These are phyloP conservation scores for Cytospora schulzeri DNA, from an alignment of 2,329 filamentous ascomycete species.

Conservation along the genomic window DNA sequence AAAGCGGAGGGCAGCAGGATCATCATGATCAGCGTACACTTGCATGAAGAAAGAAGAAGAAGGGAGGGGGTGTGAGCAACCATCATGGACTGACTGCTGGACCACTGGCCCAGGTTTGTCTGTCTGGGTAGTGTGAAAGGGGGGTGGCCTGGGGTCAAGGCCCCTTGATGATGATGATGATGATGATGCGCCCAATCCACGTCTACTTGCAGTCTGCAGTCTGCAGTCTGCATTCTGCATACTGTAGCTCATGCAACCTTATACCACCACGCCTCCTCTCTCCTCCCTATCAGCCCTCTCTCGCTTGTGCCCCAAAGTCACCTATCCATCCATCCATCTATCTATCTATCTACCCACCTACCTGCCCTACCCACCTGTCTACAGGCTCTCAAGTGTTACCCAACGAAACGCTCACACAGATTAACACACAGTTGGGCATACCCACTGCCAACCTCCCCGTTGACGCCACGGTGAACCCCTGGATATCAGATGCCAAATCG, in stretches of 20 bases:
- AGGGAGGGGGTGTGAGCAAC: background rate
- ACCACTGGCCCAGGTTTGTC: background rate
- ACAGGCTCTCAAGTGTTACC: conserved; percentile 9
- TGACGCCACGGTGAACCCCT: conserved; percentile 59
- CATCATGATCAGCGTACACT: conserved; percentile 1
- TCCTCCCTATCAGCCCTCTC: conserved; percentile 8
- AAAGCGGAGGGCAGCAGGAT: conserved; percentile 10
- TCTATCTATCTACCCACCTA: conserved; percentile 3
- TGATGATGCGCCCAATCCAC: background rate
- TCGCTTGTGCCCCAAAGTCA: background rate
- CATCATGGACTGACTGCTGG: background rate
- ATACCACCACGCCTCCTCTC: conserved; percentile 12
- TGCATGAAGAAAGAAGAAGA: conserved; percentile 16
- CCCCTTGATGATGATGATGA: too few relatives aligned
- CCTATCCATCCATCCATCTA: background rate
- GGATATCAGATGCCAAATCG: conserved; percentile 65
- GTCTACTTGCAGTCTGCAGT: conserved; percentile 3
- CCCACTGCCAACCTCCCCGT: conserved; percentile 92
- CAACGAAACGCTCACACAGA: conserved; percentile 14
- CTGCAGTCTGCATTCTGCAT: conserved; percentile 9
- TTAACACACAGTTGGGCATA: conserved; percentile 73
- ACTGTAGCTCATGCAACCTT: conserved; percentile 8
- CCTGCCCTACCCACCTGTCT: conserved; percentile 1
- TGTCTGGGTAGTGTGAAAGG: background rate
- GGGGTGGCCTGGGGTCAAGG: background rate